Conservation (phyloP, 106 monocot genomes). For the Triglochin maritima region DNA sequence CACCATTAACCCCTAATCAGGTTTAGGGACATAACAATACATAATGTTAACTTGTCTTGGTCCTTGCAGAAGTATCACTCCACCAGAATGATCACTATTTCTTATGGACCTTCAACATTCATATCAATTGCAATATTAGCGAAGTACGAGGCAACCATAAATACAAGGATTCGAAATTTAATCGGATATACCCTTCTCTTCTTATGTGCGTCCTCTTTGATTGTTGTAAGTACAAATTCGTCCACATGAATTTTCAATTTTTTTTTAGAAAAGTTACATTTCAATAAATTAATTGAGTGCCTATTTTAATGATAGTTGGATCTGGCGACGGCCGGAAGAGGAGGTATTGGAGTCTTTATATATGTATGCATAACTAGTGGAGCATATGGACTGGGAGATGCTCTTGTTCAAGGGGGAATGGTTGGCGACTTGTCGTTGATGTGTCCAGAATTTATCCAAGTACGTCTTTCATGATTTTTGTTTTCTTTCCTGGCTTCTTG, state of each 20-base stretch:
- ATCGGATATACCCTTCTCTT: conserved; percentile 57
- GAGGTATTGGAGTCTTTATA: conserved; percentile 49
- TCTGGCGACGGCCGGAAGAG: conserved; percentile 60
- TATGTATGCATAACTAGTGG: conserved; percentile 46
- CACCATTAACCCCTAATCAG: too few relatives aligned
- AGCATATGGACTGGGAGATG: conserved; percentile 71
- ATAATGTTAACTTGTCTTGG: too few relatives aligned
- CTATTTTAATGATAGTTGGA: conserved; percentile 34
- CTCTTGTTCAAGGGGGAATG: conserved; percentile 76
- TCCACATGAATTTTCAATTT: neutral
- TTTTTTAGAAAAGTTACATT: neutral
- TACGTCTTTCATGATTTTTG: conserved; percentile 2
- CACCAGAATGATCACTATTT: conserved; percentile 11
- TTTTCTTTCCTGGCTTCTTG: neutral
- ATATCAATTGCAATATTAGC: conserved; percentile 1
- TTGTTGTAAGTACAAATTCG: conserved; percentile 36
- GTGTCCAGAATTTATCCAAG: conserved; percentile 71
- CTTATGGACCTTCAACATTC: conserved; percentile 13
- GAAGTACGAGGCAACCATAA: conserved; percentile 20
- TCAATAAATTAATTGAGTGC: neutral
- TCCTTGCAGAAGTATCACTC: conserved; percentile 14
- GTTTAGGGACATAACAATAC: too few relatives aligned
- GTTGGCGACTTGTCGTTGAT: conserved; percentile 75
- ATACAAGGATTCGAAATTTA: conserved; percentile 58
- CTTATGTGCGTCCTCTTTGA: conserved; percentile 39